Evolutionary conservation across 768 basidiomycete species (phyloP).

Genomic region (Holtermannia corniformis): DNA sequence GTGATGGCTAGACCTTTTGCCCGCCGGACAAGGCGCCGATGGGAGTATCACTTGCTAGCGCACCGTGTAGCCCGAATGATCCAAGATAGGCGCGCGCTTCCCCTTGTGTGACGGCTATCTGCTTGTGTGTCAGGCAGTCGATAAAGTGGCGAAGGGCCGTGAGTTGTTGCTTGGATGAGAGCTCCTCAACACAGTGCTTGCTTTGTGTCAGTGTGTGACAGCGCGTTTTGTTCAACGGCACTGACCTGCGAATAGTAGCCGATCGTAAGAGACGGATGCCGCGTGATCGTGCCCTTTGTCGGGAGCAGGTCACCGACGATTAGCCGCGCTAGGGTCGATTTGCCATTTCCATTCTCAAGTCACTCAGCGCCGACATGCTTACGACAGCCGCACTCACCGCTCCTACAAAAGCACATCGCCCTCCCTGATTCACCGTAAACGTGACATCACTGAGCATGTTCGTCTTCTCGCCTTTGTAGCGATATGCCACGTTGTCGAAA

Average conservation of each 20-base stretch:
- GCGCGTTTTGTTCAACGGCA: neutral
- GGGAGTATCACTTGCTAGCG: slow-evolving; percentile 45
- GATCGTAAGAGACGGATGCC: slow-evolving; percentile 51
- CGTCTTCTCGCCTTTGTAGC: slow-evolving; percentile 33
- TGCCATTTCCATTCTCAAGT: slow-evolving; percentile 50
- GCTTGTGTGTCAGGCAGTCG: slow-evolving; percentile 16
- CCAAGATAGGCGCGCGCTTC: slow-evolving; percentile 45
- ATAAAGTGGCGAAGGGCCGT: slow-evolving; percentile 40
- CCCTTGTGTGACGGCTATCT: slow-evolving; percentile 39
- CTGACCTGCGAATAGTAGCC: slow-evolving; percentile 53
- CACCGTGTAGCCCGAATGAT: slow-evolving; percentile 46
- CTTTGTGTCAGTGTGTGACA: neutral
- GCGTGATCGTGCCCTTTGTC: slow-evolving; percentile 47
- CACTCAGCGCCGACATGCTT: neutral
- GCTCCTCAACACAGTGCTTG: slow-evolving; percentile 51
- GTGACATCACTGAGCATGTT: slow-evolving; percentile 39
- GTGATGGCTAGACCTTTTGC: slow-evolving; percentile 44
- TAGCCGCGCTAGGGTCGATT: slow-evolving; percentile 50
- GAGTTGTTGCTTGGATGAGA: slow-evolving; percentile 34
- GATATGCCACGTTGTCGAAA: slow-evolving; percentile 43
- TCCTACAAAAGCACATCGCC: slow-evolving; percentile 46
- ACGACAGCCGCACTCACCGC: slow-evolving; percentile 11
- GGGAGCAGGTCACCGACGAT: slow-evolving; percentile 43
- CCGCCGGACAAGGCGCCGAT: slow-evolving; percentile 50
- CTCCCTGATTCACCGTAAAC: slow-evolving; percentile 44